Evolutionary conservation across 179 eudicot genomes (phyloP).

Genomic region (Silene coronaria): DNA sequence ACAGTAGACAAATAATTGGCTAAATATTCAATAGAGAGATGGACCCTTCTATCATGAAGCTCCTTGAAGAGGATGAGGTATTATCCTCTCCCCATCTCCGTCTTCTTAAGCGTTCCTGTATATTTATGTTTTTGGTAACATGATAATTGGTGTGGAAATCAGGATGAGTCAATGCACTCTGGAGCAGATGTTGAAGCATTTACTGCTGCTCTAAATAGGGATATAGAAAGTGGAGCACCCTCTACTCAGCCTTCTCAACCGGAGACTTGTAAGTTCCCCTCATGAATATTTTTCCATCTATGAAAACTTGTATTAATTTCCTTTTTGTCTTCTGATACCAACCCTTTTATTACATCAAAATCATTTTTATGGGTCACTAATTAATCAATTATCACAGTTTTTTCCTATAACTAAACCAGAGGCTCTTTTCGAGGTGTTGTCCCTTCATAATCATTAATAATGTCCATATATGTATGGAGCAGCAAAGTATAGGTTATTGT

Average conservation of each 20-base stretch:
- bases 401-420: background rate
- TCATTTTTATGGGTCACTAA: background rate
- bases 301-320: background rate
- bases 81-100: background rate
- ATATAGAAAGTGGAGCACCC: conserved; percentile 63
- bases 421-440: background rate
- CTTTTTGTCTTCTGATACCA: background rate
- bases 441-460: background rate
- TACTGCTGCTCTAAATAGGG: conserved; percentile 89
- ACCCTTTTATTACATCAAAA: conserved; percentile 5
- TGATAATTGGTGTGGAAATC: conserved; percentile 12
- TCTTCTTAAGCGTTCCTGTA: background rate
- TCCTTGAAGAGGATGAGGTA: conserved; percentile 87
- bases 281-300: background rate
- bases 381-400: background rate
- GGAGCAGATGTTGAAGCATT: conserved; percentile 99
- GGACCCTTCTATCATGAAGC: conserved; percentile 71
- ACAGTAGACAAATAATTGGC: background rate
- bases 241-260: conserved; percentile 40
- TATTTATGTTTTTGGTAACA: background rate
- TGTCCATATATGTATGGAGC: too few relatives aligned
- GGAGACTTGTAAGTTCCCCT: conserved; percentile 28
- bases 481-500: too few relatives aligned
- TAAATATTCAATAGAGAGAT: conserved; percentile 23
- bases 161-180: conserved; percentile 97